Percentiles rank a stretch among this genome's conserved stretches.
These are phyloP conservation scores for Phaeosphaeria sp. DNA, from an alignment of 2,329 filamentous ascomycete species.

Conservation along the genomic window DNA sequence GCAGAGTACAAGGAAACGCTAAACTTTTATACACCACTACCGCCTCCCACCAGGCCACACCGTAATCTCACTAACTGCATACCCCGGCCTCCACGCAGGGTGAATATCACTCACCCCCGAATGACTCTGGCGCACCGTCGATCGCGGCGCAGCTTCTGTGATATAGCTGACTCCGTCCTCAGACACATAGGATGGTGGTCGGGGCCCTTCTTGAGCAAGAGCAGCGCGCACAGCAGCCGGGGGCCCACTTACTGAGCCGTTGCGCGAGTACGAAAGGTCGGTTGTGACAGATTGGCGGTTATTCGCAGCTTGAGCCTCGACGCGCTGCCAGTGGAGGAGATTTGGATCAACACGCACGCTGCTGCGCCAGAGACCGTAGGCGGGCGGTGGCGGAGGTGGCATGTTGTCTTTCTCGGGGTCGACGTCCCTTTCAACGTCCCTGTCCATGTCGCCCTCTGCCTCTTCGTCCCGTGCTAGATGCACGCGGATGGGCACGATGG, in stretches of 20 bases:
- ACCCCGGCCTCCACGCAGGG: constrained; percentile 47
- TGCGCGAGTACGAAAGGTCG: constrained; percentile 4
- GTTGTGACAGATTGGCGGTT: constrained; percentile 8
- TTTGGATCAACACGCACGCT: constrained; percentile 84
- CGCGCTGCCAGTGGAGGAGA: constrained; percentile 80
- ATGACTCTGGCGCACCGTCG: constrained; percentile 24
- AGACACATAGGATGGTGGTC: constrained; percentile 78
- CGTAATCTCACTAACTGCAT: constrained; percentile 35
- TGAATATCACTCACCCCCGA: constrained; percentile 44
- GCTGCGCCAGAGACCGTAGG: constrained; percentile 84
- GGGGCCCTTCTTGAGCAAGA: constrained; percentile 30
- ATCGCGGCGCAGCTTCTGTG: constrained; percentile 65
- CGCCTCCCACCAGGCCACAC: constrained; percentile 12
- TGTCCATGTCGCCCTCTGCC: constrained; percentile 45
- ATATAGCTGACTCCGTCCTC: constrained; percentile 79
- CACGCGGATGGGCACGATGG: constrained; percentile 76
- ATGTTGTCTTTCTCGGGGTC: constrained; percentile 29
- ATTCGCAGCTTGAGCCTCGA: constrained; percentile 14
- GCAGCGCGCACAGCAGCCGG: neutral
- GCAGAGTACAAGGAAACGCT: neutral
- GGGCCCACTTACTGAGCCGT: constrained; percentile 5
- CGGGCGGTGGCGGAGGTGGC: constrained; percentile 71
- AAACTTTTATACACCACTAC: constrained; percentile 1
- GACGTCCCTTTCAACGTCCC: constrained; percentile 5
- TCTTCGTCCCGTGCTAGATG: constrained; percentile 78